phyloP scores from a whole-genome alignment of 106 monocot genomes.

The Dioscorea zingiberensis region DNA sequence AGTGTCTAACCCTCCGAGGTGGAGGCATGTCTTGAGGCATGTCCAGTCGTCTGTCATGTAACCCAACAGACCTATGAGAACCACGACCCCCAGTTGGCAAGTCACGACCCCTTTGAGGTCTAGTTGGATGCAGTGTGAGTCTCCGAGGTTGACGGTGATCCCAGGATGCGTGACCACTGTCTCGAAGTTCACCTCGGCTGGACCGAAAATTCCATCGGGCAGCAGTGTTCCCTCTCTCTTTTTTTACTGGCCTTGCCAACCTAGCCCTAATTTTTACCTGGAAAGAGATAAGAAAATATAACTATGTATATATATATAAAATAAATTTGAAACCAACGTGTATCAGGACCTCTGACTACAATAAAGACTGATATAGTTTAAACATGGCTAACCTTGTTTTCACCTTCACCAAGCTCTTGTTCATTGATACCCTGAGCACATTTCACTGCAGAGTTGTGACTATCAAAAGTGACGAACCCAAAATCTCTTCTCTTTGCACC shows the following conservation, averaged over 20 bases:
- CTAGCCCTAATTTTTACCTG: constrained; percentile 87
- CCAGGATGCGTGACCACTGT: constrained; percentile 25
- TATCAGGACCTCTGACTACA: no score
- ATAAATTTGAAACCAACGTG: no score
- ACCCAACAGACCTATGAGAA: constrained; percentile 30
- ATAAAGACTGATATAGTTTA: no score
- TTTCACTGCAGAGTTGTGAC: constrained; percentile 66
- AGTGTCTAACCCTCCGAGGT: constrained; percentile 59
- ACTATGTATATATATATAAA: background rate
- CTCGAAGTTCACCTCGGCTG: constrained; percentile 19
- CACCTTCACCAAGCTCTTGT: constrained; percentile 74
- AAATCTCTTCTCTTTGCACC: constrained; percentile 90
- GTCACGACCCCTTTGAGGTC: constrained; percentile 23
- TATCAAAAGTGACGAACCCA: constrained; percentile 92
- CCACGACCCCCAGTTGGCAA: constrained; percentile 23
- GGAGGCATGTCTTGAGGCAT: constrained; percentile 53
- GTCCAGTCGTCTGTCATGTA: constrained; percentile 54
- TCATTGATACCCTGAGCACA: constrained; percentile 86
- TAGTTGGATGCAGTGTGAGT: constrained; percentile 24
- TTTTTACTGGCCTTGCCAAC: constrained; percentile 74
- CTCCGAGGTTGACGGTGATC: constrained; percentile 37
- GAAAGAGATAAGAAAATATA: background rate
- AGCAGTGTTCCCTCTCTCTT: constrained; percentile 49
- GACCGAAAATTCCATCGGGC: constrained; percentile 45
- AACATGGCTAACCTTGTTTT: constrained; percentile 54